Base-by-base conservation (phyloP, 768 basidiomycete species). In the Amanita polypyramis region DNA sequence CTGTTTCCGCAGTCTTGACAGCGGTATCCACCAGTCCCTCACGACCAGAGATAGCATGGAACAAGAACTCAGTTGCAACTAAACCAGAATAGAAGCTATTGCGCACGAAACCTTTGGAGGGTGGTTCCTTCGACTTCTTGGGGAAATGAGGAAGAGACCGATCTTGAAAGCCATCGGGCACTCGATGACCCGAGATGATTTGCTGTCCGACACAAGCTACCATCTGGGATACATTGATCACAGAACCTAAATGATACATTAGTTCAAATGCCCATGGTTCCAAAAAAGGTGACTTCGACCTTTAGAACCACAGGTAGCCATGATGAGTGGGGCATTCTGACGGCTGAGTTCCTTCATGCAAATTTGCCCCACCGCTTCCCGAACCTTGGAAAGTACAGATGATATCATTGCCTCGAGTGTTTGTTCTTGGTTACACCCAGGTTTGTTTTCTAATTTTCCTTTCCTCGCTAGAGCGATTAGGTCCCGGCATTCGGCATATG, bases 221-320 rank as follows among this genome's bases (percentile, higher is more conserved):
- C 96, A 99, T 99, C 68, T 99, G 96, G 19, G 92, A 95, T 47
- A 99, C 96, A 65, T 99, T 99, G 67, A 99, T 95, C 53, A 92
- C 89, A 58, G 96, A 98, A 63, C 96, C 95, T 69, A 45, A 23
- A 23, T 15, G 27, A 49, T 0, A 36, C 11, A 21, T 49, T 17
- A 45, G 29, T 11, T 42, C 8, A 50, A 29, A 3, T 10, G 33
- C 27, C 6, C 19, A 20, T 19, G 45, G 20, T 11, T 23, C 5
- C 8, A 21, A 47, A 37, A 15, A 30, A 36, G 15, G 33, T 23
- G 17, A 32, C 14, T 15, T 17, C 21, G 46, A 88, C 95, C 96
- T 76, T 98, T 98, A 4, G 96, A 98, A 63, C 95, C 95, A 68
- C 94, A 97, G 34, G 92, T 96, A 43, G 96, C 95, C 96, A 98